Percentiles rank a stretch among this genome's conserved stretches.
Evolutionary conservation across 2,329 filamentous ascomycete species (phyloP).

Genomic region (Penicillium sp.): DNA sequence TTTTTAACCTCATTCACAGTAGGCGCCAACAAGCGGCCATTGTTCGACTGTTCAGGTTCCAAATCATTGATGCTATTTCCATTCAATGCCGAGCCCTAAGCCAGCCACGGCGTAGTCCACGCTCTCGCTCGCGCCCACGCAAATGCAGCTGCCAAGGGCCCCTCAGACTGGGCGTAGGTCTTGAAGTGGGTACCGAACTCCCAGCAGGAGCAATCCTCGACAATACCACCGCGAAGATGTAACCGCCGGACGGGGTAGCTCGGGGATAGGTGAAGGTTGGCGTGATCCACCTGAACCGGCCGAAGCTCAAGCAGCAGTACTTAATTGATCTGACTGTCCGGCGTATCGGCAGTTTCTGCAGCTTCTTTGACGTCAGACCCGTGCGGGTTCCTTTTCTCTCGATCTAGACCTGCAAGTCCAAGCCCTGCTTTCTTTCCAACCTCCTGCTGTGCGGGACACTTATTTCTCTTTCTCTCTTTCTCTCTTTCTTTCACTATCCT

Average conservation of each 20-base stretch:
- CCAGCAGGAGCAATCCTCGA: too few species aligned
- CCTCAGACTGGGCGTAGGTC: too few species aligned
- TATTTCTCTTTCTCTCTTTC: not conserved
- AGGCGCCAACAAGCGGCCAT: too few species aligned
- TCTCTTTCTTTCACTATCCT: not conserved
- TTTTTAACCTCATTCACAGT: too few species aligned
- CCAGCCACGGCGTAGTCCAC: too few species aligned
- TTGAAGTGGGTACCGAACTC: too few species aligned
- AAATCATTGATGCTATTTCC: not conserved
- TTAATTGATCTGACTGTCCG: not conserved
- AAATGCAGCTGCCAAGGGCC: too few species aligned
- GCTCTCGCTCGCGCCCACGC: too few species aligned
- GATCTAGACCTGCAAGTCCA: not conserved
- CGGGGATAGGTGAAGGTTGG: not conserved
- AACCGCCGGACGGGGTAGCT: constrained; percentile 2
- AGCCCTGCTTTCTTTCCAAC: too few species aligned
- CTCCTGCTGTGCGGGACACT: not conserved
- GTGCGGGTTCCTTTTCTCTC: not conserved
- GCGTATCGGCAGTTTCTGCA: not conserved
- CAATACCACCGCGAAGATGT: not conserved
- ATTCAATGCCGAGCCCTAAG: not conserved
- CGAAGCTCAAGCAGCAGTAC: not conserved
- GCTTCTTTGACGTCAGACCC: constrained; percentile 24
- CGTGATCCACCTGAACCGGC: too few species aligned
- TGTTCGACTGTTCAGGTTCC: not conserved